Evolutionary conservation across 495 filamentous ascomycete species (phyloP).

Genomic region (Cercophora newfieldiana): DNA sequence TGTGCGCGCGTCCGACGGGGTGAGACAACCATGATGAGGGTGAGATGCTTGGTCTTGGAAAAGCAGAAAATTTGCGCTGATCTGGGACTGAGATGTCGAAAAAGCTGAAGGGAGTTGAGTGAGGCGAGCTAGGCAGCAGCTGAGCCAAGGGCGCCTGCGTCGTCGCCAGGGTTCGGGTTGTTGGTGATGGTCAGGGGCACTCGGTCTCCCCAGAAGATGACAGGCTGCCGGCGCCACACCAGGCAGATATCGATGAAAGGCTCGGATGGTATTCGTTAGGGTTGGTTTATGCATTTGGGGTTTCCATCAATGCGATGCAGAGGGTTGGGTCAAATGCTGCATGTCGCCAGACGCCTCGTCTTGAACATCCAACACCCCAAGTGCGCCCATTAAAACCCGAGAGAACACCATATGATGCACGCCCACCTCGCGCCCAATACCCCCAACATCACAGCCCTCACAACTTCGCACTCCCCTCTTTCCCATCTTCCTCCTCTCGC

Average conservation of each 20-base stretch:
- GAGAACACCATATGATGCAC: no score
- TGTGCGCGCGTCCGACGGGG: not conserved
- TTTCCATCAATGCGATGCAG: no score
- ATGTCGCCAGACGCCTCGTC: no score
- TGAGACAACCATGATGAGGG: not conserved
- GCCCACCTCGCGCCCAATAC: no score
- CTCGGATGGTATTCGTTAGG: no score
- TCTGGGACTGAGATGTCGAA: not conserved
- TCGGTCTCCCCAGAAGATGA: no score
- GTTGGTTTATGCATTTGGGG: no score
- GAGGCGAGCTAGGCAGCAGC: not conserved
- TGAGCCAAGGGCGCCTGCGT: not conserved
- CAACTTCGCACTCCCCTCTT: slow-evolving; percentile 13
- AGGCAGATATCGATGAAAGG: no score
- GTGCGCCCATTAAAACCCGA: no score
- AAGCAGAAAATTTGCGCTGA: not conserved
- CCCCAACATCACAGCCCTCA: not conserved
- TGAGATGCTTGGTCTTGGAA: not conserved
- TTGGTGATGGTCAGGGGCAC: not conserved
- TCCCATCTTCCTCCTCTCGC: not conserved
- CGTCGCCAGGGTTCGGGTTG: not conserved
- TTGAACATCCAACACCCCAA: no score
- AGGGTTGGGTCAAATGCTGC: no score
- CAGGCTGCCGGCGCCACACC: no score
- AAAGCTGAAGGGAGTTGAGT: not conserved